These are phyloP conservation scores for Rhododendron henanense DNA, from an alignment of 148 eudicot species.

Conservation along the genomic window DNA sequence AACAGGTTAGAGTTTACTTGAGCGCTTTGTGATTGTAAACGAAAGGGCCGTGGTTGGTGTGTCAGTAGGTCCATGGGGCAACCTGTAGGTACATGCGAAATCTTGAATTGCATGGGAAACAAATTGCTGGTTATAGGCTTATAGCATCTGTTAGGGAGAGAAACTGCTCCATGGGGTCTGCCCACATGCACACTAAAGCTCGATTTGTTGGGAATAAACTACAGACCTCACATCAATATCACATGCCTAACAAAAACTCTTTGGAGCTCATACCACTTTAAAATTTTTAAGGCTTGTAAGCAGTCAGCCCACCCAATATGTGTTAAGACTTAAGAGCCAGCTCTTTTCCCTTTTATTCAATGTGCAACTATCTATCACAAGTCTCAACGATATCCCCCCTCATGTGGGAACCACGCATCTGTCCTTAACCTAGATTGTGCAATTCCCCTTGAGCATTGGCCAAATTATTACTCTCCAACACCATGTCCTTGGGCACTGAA, in stretches of 20 bases:
- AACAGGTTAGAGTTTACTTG: background rate
- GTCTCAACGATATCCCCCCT: background rate
- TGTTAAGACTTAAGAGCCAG: background rate
- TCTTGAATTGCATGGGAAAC: background rate
- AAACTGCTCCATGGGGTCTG: background rate
- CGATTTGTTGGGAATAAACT: background rate
- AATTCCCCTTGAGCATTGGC: background rate
- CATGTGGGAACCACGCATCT: background rate
- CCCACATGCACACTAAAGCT: background rate
- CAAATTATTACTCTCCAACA: background rate
- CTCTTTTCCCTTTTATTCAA: background rate
- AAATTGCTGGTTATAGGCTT: background rate
- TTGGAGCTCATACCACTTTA: background rate
- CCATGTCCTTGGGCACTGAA: background rate
- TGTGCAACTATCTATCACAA: background rate
- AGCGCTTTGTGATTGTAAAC: background rate
- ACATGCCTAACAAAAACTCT: background rate
- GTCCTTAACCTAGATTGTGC: background rate
- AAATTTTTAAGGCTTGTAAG: background rate
- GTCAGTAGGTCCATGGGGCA: background rate
- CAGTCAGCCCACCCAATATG: background rate
- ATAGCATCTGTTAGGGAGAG: background rate
- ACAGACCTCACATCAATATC: background rate
- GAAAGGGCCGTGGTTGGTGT: background rate
- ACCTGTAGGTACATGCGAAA: background rate